Evolutionary conservation across 441 rosid species (phyloP).

Genomic region (Biscutella auriculata): DNA sequence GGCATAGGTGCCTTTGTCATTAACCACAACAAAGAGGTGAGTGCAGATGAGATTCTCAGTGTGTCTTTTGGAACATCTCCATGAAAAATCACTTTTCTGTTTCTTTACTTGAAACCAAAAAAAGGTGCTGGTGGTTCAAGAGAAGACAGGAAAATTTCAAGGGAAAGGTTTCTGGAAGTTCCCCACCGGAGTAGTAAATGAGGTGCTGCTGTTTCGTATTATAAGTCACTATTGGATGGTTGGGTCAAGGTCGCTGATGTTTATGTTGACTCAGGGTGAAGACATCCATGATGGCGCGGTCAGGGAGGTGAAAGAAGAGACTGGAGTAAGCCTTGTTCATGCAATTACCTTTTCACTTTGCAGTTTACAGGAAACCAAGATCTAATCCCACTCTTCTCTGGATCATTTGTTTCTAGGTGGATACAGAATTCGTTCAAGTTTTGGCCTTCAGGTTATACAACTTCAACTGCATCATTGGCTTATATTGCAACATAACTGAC

Average conservation of each 20-base stretch:
- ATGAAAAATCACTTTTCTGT: constrained; percentile 4
- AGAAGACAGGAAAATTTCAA: constrained; percentile 45
- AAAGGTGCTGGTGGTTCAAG: constrained; percentile 80
- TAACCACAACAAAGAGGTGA: constrained; percentile 68
- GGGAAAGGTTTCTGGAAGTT: constrained; percentile 72
- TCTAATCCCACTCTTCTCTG: constrained; percentile 1
- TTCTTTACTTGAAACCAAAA: constrained; percentile 17
- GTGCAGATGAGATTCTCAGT: background rate
- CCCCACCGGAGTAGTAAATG: constrained; percentile 74
- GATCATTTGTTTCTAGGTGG: constrained; percentile 30
- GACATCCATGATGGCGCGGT: constrained; percentile 46
- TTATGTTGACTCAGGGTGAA: constrained; percentile 47
- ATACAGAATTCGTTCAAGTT: constrained; percentile 52
- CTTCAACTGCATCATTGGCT: background rate
- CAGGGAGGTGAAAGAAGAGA: constrained; percentile 86
- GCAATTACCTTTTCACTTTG: background rate
- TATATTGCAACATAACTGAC: constrained; percentile 1
- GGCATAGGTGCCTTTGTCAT: constrained; percentile 70
- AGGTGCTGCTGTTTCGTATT: constrained; percentile 32
- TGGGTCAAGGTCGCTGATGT: constrained; percentile 1
- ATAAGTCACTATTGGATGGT: background rate
- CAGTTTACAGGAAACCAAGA: background rate
- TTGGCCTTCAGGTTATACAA: constrained; percentile 58
- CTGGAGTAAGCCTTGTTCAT: constrained; percentile 41
- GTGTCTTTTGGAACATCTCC: background rate